Percentiles rank a stretch among this genome's conserved stretches.
Conservation (phyloP, 108 stramenopile species). For the Pseudonitzschia delicatissima region DNA sequence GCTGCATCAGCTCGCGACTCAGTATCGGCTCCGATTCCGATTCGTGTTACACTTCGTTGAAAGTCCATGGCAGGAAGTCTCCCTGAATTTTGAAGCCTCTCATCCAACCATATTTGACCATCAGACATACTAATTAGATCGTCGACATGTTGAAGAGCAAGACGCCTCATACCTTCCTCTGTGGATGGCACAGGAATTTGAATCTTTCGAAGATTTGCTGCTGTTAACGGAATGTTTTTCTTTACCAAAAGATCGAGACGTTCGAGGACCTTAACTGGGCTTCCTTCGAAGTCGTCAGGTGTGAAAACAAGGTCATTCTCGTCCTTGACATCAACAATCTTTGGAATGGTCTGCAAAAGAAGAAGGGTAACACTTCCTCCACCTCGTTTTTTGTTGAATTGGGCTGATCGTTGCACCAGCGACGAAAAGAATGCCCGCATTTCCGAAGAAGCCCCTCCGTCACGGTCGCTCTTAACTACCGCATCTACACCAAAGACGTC, state of each 20-base stretch:
- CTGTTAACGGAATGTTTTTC: slow-evolving; percentile 76
- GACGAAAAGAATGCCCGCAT: slow-evolving; percentile 84
- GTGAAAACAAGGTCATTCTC: slow-evolving; percentile 43
- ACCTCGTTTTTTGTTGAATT: slow-evolving; percentile 67
- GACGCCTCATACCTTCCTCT: slow-evolving; percentile 57
- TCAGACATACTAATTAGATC: slow-evolving; percentile 91
- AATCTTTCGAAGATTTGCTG: slow-evolving; percentile 75
- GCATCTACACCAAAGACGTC: slow-evolving; percentile 80
- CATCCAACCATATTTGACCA: slow-evolving; percentile 86
- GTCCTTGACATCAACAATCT: slow-evolving; percentile 21
- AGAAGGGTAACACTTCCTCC: slow-evolving; percentile 81
- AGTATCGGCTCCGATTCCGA: slow-evolving; percentile 89
- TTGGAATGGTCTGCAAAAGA: slow-evolving; percentile 60
- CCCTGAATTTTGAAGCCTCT: slow-evolving; percentile 39
- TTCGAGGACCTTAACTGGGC: slow-evolving; percentile 55
- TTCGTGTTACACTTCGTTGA: slow-evolving; percentile 76
- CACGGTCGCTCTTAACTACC: slow-evolving; percentile 73
- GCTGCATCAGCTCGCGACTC: slow-evolving; percentile 84
- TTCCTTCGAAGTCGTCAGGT: slow-evolving; percentile 63
- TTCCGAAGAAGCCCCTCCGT: slow-evolving; percentile 84
- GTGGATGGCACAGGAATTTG: slow-evolving; percentile 76
- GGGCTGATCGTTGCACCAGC: slow-evolving; percentile 83
- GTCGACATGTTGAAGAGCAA: slow-evolving; percentile 82
- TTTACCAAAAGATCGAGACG: slow-evolving; percentile 63
- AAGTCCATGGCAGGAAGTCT: slow-evolving; percentile 79